Evolutionary conservation across 1,139 yeast species (phyloP).

Genomic region (Suhomyces taliae): DNA sequence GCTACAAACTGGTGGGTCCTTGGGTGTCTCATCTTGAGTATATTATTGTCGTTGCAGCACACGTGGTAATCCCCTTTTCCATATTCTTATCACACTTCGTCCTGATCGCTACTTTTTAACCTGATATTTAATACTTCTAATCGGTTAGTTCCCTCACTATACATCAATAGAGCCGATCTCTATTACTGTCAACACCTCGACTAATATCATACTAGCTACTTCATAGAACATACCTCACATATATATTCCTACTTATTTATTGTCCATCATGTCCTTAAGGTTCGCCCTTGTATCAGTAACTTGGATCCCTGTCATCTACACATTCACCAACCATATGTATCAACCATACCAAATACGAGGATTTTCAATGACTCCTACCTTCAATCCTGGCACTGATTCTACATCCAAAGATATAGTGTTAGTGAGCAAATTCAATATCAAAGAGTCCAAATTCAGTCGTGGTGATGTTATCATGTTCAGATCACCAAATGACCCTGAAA

Average conservation of each 20-base stretch:
- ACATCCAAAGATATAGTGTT: conserved; percentile 65
- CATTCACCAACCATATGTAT: conserved; percentile 68
- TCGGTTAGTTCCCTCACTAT: no score
- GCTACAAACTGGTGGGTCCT: no score
- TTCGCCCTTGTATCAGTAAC: conserved; percentile 35
- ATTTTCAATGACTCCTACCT: conserved; percentile 83
- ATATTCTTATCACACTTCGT: no score
- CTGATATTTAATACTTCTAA: no score
- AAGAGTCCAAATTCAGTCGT: conserved; percentile 44
- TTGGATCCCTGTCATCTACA: conserved; percentile 81
- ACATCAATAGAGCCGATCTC: no score
- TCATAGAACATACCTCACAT: background rate
- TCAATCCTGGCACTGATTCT: conserved; percentile 63
- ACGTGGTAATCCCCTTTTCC: no score
- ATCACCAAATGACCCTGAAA: conserved; percentile 77
- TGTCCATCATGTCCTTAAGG: conserved; percentile 7
- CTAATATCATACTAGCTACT: no score
- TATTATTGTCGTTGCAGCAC: no score
- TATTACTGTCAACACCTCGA: no score
- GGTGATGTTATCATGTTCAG: conserved; percentile 79
- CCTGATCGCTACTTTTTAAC: no score
- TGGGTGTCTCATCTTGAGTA: no score
- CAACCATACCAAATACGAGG: conserved; percentile 82
- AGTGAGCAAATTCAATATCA: conserved; percentile 63
- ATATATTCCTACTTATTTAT: background rate